These are phyloP conservation scores for Phellinidium pouzarii DNA, from an alignment of 1,284 basidiomycete genomes.

Conservation along the genomic window DNA sequence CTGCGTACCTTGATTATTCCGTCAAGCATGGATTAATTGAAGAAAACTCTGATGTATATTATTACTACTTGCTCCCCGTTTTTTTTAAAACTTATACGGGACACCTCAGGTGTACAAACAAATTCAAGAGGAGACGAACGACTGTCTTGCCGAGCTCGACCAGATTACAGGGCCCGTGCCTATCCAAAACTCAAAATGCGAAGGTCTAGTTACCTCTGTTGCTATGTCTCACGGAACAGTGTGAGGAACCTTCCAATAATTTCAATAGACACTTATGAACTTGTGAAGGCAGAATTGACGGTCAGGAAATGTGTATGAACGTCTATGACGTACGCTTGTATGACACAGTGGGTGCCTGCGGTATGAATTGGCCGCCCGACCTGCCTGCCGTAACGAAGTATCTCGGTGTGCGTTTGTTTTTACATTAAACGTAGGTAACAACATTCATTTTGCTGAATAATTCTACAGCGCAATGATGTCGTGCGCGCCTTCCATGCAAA, in stretches of 20 bases:
- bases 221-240: conserved; percentile 54
- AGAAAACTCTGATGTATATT: conserved; percentile 58
- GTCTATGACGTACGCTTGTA: conserved; percentile 91
- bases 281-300: conserved; percentile 52
- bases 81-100: background rate
- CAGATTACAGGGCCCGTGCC: conserved; percentile 44
- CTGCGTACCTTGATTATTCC: conserved; percentile 85
- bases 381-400: conserved; percentile 74
- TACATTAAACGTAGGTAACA: conserved; percentile 1
- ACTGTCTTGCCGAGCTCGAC: conserved; percentile 55
- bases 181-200: conserved; percentile 62
- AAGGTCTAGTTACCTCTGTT: conserved; percentile 56
- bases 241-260: conserved; percentile 37
- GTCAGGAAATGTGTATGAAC: conserved; percentile 79
- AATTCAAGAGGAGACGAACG: conserved; percentile 56
- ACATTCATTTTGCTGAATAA: conserved; percentile 6
- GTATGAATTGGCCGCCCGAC: conserved; percentile 98
- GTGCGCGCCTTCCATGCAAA: conserved; percentile 78
- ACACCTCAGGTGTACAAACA: conserved; percentile 48
- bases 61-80: conserved; percentile 4
- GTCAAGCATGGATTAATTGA: conserved; percentile 76
- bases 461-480: conserved; percentile 68
- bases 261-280: conserved; percentile 8
- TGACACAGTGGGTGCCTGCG: conserved; percentile 85
- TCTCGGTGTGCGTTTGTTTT: conserved; percentile 62